Evolutionary conservation across 2,329 filamentous ascomycete species (phyloP), one percentile per base, ranked within the genome.

Genomic region (Rhynchosporium graminicola): DNA sequence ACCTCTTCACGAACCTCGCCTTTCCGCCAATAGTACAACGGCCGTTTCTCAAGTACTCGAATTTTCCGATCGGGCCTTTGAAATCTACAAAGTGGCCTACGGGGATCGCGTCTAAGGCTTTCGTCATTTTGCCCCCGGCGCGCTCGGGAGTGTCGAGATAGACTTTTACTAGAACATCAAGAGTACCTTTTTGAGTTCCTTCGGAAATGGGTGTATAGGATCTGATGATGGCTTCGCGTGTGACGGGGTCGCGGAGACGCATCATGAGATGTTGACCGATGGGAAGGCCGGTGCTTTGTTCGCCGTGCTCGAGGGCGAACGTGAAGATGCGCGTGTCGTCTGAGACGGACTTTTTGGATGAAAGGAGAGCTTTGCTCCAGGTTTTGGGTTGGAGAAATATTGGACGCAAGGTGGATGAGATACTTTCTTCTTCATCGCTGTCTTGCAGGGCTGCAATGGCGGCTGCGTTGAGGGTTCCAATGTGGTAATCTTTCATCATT

Each of bases 251-350:
- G 31, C 85, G 85, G 3, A 96, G 80, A 3, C 90, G 88, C 71
- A 97, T 83, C 86, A 96, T 90, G 1, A 97, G 79, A 76, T 97
- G 93, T 72, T 97, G 91, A 15, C 93, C 93, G 0, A 90, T 86
- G 0, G 92, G 92, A 0, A 97, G 80, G 8, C 93, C 93, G 8
- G 95, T 80, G 0, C 75, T 74, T 74, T 97, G 92, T 0, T 82
- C 76, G 0, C 82, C 77, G 69, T 93, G 87, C 63, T 94, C 87
- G 20, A 97, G 85, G 50, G 83, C 82, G 79, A 96, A 96, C 38
- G 83, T 87, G 77, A 97, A 96, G 64, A 96, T 84, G 45, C 88
- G 86, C 5, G 90, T 91, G 76, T 97, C 92, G 73, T 83, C 83
- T 0, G 91, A 96, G 3, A 96, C 79, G 3, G 77, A 75, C n/a